phyloP scores from a whole-genome alignment of 1,139 yeast genomes.

The Entelexis paramagnoliae region DNA sequence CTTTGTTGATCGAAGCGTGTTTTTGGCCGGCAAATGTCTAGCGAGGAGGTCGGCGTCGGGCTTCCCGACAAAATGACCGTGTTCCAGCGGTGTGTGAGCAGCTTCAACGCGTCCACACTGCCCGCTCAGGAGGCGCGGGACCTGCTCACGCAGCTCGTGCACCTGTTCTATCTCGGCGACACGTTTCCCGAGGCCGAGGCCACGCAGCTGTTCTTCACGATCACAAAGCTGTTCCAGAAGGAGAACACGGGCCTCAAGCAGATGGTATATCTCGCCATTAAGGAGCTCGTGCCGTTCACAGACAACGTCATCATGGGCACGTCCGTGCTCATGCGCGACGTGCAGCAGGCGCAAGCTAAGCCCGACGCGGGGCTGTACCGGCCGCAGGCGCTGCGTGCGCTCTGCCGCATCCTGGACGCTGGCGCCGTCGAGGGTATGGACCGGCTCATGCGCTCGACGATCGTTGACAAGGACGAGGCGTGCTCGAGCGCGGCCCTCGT shows the following conservation, averaged over 20 bases:
- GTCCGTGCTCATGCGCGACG: constrained; percentile 94
- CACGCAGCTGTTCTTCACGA: constrained; percentile 83
- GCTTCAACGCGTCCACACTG: constrained; percentile 85
- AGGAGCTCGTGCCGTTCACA: constrained; percentile 74
- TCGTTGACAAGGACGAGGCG: constrained; percentile 82
- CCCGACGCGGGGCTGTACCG: constrained; percentile 48
- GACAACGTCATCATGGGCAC: constrained; percentile 96
- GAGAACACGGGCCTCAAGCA: constrained; percentile 86
- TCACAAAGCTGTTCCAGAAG: constrained; percentile 90
- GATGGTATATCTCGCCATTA: constrained; percentile 84
- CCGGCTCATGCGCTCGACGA: constrained; percentile 81
- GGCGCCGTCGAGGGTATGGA: constrained; percentile 92
- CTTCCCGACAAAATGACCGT: constrained; percentile 91
- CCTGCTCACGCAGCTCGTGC: constrained; percentile 55
- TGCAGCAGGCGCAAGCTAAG: constrained; percentile 53
- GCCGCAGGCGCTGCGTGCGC: constrained; percentile 90
- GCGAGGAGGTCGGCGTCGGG: constrained; percentile 12
- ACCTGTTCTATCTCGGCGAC: constrained; percentile 74
- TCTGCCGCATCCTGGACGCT: constrained; percentile 81
- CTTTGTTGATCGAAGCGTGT: constrained; percentile 2
- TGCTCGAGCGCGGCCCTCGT: constrained; percentile 88
- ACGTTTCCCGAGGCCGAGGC: constrained; percentile 82
- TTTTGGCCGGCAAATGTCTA: constrained; percentile 11
- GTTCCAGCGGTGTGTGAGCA: constrained; percentile 88
- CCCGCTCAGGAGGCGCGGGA: constrained; percentile 79